Conservation (phyloP, 129 eudicot genomes). For the Flaveria robusta region DNA sequence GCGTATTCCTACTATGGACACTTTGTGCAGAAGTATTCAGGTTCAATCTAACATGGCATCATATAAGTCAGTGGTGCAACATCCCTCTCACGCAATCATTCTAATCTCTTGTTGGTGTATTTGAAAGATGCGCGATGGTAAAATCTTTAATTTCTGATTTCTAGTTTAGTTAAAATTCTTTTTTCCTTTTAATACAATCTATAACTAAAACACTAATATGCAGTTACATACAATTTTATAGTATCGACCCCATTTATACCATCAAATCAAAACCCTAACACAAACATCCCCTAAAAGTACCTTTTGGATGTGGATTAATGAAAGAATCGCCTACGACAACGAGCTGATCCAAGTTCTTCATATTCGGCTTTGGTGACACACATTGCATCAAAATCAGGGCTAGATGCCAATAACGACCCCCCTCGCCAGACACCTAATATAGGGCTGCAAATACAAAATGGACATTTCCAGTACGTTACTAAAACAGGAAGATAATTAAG, state of each 20-base stretch:
- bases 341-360: constrained; percentile 89
- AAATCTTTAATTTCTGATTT: too few species aligned
- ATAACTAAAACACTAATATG: too few species aligned
- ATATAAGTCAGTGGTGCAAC: too few species aligned
- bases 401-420: constrained; percentile 94
- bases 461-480: constrained; percentile 20
- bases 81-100: too few species aligned
- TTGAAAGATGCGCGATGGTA: too few species aligned
- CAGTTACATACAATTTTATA: too few species aligned
- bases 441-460: constrained; percentile 57
- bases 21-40: too few species aligned
- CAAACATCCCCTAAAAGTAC: constrained; percentile 4
- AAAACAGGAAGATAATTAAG: not conserved
- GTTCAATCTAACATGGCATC: too few species aligned
- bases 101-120: too few species aligned
- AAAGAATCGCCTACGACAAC: constrained; percentile 89
- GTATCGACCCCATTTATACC: not conserved
- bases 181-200: too few species aligned
- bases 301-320: constrained; percentile 47
- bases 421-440: constrained; percentile 98
- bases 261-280: not conserved
- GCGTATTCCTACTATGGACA: too few species aligned
- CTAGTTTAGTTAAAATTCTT: too few species aligned
- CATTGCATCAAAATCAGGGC: constrained; percentile 97
- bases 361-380: constrained; percentile 91